These are phyloP conservation scores for Kregervanrija pseudodelftensis DNA, from an alignment of 805 yeast species.

Conservation along the genomic window DNA sequence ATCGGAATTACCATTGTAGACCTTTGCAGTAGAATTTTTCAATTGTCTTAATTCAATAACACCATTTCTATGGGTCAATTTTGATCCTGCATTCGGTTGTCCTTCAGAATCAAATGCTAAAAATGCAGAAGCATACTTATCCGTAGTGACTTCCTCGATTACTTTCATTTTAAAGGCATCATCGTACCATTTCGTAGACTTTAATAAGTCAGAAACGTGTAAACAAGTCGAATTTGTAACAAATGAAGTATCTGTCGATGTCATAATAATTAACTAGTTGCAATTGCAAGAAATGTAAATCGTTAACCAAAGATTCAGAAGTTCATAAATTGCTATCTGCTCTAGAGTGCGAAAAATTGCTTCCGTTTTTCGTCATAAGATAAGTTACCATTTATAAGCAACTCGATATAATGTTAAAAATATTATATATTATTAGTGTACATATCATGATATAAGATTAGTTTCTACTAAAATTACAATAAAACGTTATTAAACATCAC, in stretches of 20 bases:
- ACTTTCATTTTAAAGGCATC: constrained; percentile 68
- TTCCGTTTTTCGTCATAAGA: too few species aligned
- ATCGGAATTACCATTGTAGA: constrained; percentile 78
- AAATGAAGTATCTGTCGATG: constrained; percentile 28
- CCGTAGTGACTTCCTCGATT: constrained; percentile 43
- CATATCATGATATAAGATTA: too few species aligned
- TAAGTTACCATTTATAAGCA: too few species aligned
- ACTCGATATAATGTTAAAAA: too few species aligned
- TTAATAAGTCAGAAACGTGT: constrained; percentile 75
- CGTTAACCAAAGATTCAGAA: too few species aligned
- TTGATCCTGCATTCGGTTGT: constrained; percentile 31
- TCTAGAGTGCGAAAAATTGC: too few species aligned
- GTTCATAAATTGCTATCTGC: too few species aligned
- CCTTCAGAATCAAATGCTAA: constrained; percentile 47
- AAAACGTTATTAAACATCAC: too few species aligned
- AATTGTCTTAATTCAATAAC: constrained; percentile 75
- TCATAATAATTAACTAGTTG: too few species aligned
- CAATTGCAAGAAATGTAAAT: too few species aligned
- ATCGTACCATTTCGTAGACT: constrained; percentile 65
- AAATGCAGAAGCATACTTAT: constrained; percentile 63
- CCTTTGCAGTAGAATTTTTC: constrained; percentile 54
- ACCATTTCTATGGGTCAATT: constrained; percentile 45
- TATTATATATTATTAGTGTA: too few species aligned
- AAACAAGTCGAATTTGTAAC: constrained; percentile 65
- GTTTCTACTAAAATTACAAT: too few species aligned